A percentile compares a stretch with the other conserved stretches of the same genome.
Conservation (phyloP, 2,329 filamentous ascomycete genomes). For the Fusarium neocosmosporiellum region DNA sequence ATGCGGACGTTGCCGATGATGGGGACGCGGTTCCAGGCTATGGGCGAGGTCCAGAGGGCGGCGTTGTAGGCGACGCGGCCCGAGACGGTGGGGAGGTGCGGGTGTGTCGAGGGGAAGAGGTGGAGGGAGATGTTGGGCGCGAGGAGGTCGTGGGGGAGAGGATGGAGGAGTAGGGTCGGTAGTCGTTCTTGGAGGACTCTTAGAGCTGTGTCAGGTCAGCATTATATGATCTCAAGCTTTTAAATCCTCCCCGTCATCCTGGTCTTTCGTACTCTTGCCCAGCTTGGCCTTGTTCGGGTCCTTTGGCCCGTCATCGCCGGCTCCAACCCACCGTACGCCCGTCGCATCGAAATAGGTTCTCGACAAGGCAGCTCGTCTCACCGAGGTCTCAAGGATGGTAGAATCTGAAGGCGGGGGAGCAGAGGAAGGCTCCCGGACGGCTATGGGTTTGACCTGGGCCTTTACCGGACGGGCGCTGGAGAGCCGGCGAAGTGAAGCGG, state of each 20-base stretch:
- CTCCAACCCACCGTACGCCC: constrained; percentile 42
- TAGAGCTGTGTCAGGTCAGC: constrained; percentile 59
- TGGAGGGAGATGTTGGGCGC: constrained; percentile 78
- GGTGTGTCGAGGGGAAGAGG: constrained; percentile 81
- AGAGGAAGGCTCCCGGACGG: constrained; percentile 19
- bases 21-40: constrained; percentile 94
- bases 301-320: constrained; percentile 50
- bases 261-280: constrained; percentile 65
- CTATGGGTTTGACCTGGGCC: constrained; percentile 44
- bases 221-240: neutral
- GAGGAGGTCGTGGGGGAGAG: constrained; percentile 79
- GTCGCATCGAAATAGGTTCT: constrained; percentile 49
- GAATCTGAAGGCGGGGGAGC: constrained; percentile 10
- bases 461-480: constrained; percentile 46
- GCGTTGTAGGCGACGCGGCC: constrained; percentile 92
- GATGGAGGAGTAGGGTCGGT: constrained; percentile 74
- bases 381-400: constrained; percentile 7
- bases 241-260: neutral
- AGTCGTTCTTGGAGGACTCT: constrained; percentile 73
- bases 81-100: constrained; percentile 90
- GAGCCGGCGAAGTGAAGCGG: constrained; percentile 41
- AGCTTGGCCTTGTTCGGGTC: constrained; percentile 72
- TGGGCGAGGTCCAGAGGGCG: constrained; percentile 93
- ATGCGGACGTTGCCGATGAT: constrained; percentile 91
- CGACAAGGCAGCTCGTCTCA: constrained; percentile 31